Evolutionary conservation across 305 asterid genomes (phyloP), one percentile per base, ranked within the genome.

Genomic region (Fraxinus sp.): DNA sequence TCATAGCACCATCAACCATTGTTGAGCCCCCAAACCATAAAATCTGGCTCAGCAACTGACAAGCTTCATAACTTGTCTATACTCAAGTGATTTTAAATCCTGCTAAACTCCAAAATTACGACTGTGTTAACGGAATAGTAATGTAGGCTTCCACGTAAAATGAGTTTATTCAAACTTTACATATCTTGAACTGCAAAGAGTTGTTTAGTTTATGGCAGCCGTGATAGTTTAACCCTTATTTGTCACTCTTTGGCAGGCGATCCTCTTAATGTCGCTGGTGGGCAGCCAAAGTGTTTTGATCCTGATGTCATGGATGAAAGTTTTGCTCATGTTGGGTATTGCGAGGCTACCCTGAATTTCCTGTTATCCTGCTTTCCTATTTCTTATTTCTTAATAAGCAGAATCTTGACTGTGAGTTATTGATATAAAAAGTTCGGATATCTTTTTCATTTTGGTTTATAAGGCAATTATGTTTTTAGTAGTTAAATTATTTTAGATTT

Each of bases 301-400:
- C 84, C 81, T 74, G 94, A 90, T 70, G 46, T 64, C 73, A 66
- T 84, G 35, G 90, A 89, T 85, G 93, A 90, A 90, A 83, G 84
- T 85, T 92, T 89, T 88, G 94, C 95, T 86, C 85, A 91, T 85
- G 98, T 93, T 85, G 99, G 99, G 99, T 92, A 94, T 83, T 62
- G 22, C 36, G 57, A 46, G 13, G 57, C 57, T 46, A 46, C 57
- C 57, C n/a, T 46, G 57, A 46, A 46, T 46, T 46, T 13, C 57
- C n/a, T 13, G n/a, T 46, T 46, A 49, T 78, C 7, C 62, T 59
- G 55, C 77, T 16, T 84, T 66, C 76, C 46, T 76, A 76, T 81
- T 79, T 77, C 30, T 73, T 77, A n/a, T 77, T 84, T 2, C 10
- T 33, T 62, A 41, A 39, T 41, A 41, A 30, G 74, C 72, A 64